Evolutionary conservation across 257 asterid genomes (phyloP).

Genomic region (Solanum boliviense): DNA sequence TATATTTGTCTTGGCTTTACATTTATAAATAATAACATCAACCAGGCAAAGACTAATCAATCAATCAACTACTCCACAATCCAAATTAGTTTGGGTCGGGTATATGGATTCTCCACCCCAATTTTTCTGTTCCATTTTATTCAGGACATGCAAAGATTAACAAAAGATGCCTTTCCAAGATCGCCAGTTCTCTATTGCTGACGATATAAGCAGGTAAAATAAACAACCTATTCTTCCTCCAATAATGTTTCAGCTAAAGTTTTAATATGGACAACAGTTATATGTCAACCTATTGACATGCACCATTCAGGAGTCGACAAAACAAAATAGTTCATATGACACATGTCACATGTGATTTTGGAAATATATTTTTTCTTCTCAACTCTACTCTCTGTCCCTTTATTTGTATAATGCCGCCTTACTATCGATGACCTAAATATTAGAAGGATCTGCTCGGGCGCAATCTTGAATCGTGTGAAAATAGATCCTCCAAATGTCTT

Average conservation of each 20-base stretch:
- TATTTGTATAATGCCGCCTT: background rate
- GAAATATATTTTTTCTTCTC: background rate
- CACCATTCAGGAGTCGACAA: background rate
- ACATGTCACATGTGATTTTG: background rate
- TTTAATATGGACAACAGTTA: background rate
- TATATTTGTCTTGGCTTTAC: background rate
- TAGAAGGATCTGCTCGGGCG: background rate
- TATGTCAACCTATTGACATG: background rate
- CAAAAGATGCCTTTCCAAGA: background rate
- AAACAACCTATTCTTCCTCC: background rate
- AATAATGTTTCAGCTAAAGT: background rate
- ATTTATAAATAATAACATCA: background rate
- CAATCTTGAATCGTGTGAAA: background rate
- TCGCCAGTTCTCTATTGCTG: background rate
- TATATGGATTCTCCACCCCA: background rate
- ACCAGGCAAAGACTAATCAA: background rate
- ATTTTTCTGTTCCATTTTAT: background rate
- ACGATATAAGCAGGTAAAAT: background rate
- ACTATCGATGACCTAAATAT: background rate
- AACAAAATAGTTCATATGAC: background rate
- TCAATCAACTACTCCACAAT: background rate
- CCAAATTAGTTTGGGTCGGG: background rate
- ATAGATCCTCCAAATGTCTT: background rate
- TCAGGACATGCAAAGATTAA: background rate
- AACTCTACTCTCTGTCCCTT: background rate